phyloP scores from a whole-genome alignment of 352 stramenopile species.

The Elongisporangium prolatum region DNA sequence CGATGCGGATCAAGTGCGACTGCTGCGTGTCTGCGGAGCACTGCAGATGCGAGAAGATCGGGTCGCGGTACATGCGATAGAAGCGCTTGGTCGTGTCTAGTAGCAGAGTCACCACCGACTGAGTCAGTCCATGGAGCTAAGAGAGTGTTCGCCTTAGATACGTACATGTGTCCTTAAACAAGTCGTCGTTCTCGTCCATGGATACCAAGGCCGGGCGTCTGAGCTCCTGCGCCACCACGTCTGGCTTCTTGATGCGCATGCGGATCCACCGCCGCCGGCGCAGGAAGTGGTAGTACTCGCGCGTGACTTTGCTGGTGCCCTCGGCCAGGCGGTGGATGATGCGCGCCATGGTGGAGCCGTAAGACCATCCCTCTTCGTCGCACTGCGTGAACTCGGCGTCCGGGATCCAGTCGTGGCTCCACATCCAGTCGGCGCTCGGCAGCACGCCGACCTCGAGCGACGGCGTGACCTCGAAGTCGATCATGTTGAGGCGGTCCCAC shows the following conservation, averaged over 20 bases:
- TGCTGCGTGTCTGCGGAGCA: slow-evolving; percentile 29
- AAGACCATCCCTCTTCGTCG: slow-evolving; percentile 82
- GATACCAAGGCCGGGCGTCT: not conserved
- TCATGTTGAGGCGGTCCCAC: slow-evolving; percentile 41
- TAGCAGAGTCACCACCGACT: not conserved
- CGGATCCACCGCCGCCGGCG: slow-evolving; percentile 74
- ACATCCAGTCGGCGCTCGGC: slow-evolving; percentile 71
- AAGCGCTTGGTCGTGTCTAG: slow-evolving; percentile 22
- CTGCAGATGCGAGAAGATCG: slow-evolving; percentile 60
- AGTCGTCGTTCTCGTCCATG: slow-evolving; percentile 2
- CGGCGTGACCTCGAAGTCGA: slow-evolving; percentile 5
- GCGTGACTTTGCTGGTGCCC: slow-evolving; percentile 69
- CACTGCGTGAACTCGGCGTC: slow-evolving; percentile 78
- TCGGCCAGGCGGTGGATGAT: slow-evolving; percentile 81
- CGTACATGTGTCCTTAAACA: slow-evolving; percentile 1
- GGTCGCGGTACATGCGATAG: slow-evolving; percentile 68
- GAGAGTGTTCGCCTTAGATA: not conserved
- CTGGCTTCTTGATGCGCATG: slow-evolving; percentile 45
- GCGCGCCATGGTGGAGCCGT: slow-evolving; percentile 75
- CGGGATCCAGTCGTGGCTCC: slow-evolving; percentile 71
- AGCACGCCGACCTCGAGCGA: slow-evolving; percentile 61
- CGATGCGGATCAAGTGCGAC: slow-evolving; percentile 42
- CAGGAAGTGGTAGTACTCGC: slow-evolving; percentile 78
- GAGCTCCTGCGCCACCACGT: not conserved
- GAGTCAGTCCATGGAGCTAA: not conserved